These are phyloP conservation scores for Funneliformis geosporum DNA, from an alignment of 192 early-diverging fungal species.

Conservation along the genomic window DNA sequence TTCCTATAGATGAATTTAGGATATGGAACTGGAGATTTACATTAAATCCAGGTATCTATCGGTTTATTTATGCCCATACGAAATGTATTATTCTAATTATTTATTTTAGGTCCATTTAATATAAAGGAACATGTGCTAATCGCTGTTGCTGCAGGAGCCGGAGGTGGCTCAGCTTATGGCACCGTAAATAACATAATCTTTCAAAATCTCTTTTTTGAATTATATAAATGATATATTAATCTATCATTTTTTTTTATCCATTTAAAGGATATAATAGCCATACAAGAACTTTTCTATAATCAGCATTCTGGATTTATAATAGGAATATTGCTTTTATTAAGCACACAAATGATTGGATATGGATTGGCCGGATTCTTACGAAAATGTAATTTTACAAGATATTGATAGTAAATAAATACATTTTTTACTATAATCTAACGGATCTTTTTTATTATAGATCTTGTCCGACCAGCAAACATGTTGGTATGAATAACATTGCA, in stretches of 20 bases:
- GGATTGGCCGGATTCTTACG: constrained; percentile 80
- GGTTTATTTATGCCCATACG: not conserved
- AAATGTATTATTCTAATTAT: not conserved
- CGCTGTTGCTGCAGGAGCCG: constrained; percentile 54
- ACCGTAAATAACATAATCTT: not conserved
- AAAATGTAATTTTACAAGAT: constrained; percentile 14
- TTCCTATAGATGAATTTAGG: constrained; percentile 4
- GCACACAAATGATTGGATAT: constrained; percentile 59
- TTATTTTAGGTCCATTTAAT: constrained; percentile 49
- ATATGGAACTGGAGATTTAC: constrained; percentile 13
- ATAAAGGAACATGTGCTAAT: constrained; percentile 72
- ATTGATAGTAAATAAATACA: not conserved
- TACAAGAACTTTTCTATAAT: constrained; percentile 60
- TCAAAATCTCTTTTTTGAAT: too few species aligned
- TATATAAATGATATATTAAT: not conserved
- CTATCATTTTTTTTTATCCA: not conserved
- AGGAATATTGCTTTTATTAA: constrained; percentile 58
- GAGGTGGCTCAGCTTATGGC: constrained; percentile 53
- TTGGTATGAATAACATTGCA: constrained; percentile 3
- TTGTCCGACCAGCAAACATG: constrained; percentile 28
- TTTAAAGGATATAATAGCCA: constrained; percentile 31
- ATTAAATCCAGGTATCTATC: constrained; percentile 24
- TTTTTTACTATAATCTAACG: not conserved
- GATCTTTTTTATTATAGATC: constrained; percentile 5
- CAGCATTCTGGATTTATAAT: constrained; percentile 56